Evolutionary conservation across 2,329 filamentous ascomycete genomes (phyloP).

Genomic region (Paraphaeosphaeria sporulosa): DNA sequence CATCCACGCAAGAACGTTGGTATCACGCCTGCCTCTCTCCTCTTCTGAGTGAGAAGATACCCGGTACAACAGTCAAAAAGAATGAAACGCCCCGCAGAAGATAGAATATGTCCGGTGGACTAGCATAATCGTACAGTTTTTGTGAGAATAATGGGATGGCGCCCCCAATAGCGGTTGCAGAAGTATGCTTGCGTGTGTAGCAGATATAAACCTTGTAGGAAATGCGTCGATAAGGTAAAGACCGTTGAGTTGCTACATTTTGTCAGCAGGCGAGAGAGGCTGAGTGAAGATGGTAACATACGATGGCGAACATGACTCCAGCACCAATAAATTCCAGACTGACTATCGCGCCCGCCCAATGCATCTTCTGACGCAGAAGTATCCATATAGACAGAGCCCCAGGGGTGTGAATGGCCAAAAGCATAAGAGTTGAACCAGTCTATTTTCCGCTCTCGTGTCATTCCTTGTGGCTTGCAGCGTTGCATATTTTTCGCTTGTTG

Average conservation of each 20-base stretch:
- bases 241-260: slow-evolving; percentile 7
- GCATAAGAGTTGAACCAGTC: slow-evolving; percentile 19
- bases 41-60: slow-evolving; percentile 71
- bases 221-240: slow-evolving; percentile 17
- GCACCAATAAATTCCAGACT: slow-evolving; percentile 56
- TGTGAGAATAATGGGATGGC: slow-evolving; percentile 25
- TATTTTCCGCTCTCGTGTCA: slow-evolving; percentile 24
- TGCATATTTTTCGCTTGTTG: slow-evolving; percentile 32
- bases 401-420: slow-evolving; percentile 38
- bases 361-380: slow-evolving; percentile 8
- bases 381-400: slow-evolving; percentile 23
- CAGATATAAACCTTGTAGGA: slow-evolving; percentile 34
- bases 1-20: neutral
- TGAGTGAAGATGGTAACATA: slow-evolving; percentile 9
- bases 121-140: slow-evolving; percentile 21
- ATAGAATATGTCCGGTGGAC: slow-evolving; percentile 26
- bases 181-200: slow-evolving; percentile 36
- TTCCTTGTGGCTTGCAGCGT: slow-evolving; percentile 24
- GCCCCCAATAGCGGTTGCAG: slow-evolving; percentile 24
- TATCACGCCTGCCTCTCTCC: neutral
- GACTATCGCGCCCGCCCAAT: slow-evolving; percentile 50
- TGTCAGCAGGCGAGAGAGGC: neutral
- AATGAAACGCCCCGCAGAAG: slow-evolving; percentile 74
- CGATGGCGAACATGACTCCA: slow-evolving; percentile 24
- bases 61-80: slow-evolving; percentile 71